phyloP scores from a whole-genome alignment of 2,329 filamentous ascomycete genomes.

The Diaporthe sp. region DNA sequence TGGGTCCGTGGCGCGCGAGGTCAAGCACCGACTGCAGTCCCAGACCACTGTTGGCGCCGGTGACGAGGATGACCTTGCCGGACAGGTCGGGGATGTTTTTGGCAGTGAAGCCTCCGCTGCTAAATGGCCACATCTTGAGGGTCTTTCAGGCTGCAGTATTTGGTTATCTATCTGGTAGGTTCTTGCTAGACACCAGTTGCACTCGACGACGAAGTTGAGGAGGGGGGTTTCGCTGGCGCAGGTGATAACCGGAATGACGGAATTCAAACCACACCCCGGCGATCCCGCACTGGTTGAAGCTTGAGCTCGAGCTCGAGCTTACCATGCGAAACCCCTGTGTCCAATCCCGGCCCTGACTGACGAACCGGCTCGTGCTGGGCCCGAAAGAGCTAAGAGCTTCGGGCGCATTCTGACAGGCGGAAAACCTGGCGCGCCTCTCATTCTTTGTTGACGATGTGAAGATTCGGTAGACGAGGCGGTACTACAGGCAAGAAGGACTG shows the following conservation, averaged over 20 bases:
- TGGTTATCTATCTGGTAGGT: background rate
- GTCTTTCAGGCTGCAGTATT: background rate
- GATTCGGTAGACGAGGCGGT: background rate
- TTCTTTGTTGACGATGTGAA: background rate
- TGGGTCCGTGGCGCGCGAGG: slow-evolving; percentile 55
- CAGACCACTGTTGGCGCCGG: slow-evolving; percentile 64
- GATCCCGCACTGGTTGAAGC: background rate
- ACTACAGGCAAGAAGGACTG: background rate
- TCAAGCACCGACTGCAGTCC: slow-evolving; percentile 60
- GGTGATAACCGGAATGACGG: background rate
- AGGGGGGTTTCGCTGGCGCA: too few species aligned
- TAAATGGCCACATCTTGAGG: slow-evolving; percentile 35
- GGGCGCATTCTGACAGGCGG: background rate
- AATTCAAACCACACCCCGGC: background rate
- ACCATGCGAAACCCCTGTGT: background rate
- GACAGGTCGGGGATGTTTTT: slow-evolving; percentile 55
- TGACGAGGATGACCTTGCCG: slow-evolving; percentile 61
- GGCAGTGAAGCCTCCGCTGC: slow-evolving; percentile 48
- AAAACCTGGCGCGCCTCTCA: background rate
- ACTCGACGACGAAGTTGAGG: background rate
- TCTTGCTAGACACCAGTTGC: background rate
- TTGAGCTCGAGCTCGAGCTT: slow-evolving; percentile 1
- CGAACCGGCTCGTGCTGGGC: slow-evolving; percentile 14
- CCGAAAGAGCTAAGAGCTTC: background rate
- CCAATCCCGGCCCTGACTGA: background rate